Evolutionary conservation across 805 yeast genomes (phyloP).

Genomic region (Yamadazyma olivae): DNA sequence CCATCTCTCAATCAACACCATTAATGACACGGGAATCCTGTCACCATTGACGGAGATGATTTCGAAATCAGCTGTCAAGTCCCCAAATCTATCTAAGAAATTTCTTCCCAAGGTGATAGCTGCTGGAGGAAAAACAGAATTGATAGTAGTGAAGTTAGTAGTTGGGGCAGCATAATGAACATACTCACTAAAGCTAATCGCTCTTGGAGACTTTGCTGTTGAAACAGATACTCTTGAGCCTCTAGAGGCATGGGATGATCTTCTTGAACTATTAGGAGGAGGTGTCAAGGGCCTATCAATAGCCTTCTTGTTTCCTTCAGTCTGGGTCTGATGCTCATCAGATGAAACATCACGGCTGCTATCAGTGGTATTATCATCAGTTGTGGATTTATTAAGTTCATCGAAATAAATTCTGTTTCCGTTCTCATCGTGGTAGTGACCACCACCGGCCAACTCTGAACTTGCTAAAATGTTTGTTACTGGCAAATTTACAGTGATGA

Average conservation of each 20-base stretch:
- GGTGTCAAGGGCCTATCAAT: conserved; percentile 10
- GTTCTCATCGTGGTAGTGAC: conserved; percentile 17
- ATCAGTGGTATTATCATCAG: conserved; percentile 9
- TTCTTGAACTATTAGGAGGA: conserved; percentile 6
- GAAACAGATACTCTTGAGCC: conserved; percentile 12
- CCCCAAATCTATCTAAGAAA: conserved; percentile 66
- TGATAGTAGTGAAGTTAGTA: conserved; percentile 58
- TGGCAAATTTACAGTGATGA: conserved; percentile 53
- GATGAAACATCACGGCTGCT: not conserved
- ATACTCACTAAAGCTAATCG: conserved; percentile 60
- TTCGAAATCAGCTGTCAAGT: conserved; percentile 67
- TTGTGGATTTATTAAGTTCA: conserved; percentile 7
- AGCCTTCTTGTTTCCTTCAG: not conserved
- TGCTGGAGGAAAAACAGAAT: conserved; percentile 71
- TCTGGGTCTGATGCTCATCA: not conserved
- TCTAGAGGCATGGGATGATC: conserved; percentile 9
- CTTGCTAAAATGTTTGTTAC: conserved; percentile 49
- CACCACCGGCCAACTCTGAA: conserved; percentile 35
- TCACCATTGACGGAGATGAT: conserved; percentile 69
- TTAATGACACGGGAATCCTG: conserved; percentile 58
- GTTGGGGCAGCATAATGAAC: conserved; percentile 76
- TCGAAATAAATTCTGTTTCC: conserved; percentile 15
- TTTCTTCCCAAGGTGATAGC: conserved; percentile 77
- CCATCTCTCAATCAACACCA: conserved; percentile 70
- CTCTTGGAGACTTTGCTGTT: conserved; percentile 16